A percentile compares a stretch with the other conserved stretches of the same genome.
Evolutionary conservation across 2,329 filamentous ascomycete species (phyloP).

Genomic region (Trichoderma sp.): DNA sequence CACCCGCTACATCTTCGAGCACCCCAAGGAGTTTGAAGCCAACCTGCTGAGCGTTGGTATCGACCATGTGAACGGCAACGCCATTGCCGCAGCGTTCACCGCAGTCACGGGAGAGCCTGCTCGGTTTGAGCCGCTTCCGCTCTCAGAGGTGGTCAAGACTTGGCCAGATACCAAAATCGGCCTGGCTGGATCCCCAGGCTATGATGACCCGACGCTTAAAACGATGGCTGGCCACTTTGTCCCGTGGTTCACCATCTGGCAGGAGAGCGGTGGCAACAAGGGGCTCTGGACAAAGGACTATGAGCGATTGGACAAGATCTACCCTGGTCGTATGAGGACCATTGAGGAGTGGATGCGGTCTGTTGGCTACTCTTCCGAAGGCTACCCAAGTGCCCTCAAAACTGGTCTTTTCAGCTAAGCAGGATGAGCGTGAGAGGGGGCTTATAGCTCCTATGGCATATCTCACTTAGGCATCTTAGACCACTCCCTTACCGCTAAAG

Average conservation of each 20-base stretch:
- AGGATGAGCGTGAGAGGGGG: no score
- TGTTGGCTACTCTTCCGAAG: constrained; percentile 24
- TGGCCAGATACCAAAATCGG: constrained; percentile 20
- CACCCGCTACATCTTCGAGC: constrained; percentile 28
- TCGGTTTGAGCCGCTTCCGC: constrained; percentile 23
- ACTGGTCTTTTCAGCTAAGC: neutral
- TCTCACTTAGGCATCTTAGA: no score
- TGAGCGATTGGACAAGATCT: constrained; percentile 26
- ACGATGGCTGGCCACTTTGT: constrained; percentile 25
- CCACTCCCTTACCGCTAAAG: no score
- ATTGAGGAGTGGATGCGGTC: constrained; percentile 30
- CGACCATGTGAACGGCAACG: constrained; percentile 25
- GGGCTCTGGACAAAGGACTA: constrained; percentile 29
- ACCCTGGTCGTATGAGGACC: constrained; percentile 25
- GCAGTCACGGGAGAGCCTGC: constrained; percentile 26
- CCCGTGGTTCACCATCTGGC: constrained; percentile 29
- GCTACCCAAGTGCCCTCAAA: constrained; percentile 5
- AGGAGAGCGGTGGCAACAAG: constrained; percentile 29
- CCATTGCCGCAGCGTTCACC: constrained; percentile 26
- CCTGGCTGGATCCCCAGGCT: constrained; percentile 23
- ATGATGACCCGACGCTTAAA: constrained; percentile 26
- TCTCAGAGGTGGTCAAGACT: neutral
- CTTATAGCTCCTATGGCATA: no score
- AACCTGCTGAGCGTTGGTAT: constrained; percentile 30
- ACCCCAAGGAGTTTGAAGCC: constrained; percentile 26